Evolutionary conservation across 208 protist genomes (phyloP).

Genomic region (Wallacemonas sp.): DNA sequence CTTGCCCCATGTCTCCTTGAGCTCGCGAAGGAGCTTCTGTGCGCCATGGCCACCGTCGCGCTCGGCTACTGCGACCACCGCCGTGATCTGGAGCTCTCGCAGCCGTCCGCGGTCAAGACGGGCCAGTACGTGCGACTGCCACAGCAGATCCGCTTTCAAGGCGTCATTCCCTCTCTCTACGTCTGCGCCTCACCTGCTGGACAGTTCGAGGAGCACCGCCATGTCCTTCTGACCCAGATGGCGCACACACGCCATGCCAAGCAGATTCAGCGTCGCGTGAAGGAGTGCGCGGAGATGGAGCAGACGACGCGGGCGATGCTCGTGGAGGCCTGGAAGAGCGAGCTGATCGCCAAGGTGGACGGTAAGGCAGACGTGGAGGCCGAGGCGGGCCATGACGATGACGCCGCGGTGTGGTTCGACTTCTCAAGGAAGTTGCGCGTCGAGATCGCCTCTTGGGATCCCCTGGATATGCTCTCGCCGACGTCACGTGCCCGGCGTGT

Average conservation of each 20-base stretch:
- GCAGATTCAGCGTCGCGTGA: conserved; percentile 34
- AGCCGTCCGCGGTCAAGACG: conserved; percentile 62
- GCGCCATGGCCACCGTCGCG: conserved; percentile 41
- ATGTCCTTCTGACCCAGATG: conserved; percentile 19
- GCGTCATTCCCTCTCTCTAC: conserved; percentile 57
- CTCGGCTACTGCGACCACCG: conserved; percentile 73
- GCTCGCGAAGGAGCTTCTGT: conserved; percentile 52
- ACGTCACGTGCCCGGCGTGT: not conserved
- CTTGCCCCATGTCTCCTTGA: conserved; percentile 27
- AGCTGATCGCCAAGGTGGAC: conserved; percentile 10
- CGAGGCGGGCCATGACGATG: not conserved
- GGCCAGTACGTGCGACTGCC: conserved; percentile 39
- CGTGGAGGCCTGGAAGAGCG: conserved; percentile 8
- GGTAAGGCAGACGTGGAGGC: not conserved
- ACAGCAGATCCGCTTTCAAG: conserved; percentile 48
- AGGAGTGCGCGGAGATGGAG: conserved; percentile 39
- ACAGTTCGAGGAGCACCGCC: conserved; percentile 58
- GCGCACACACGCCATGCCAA: conserved; percentile 23
- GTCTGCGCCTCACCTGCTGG: conserved; percentile 40
- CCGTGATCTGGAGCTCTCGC: conserved; percentile 62
- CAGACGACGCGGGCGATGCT: conserved; percentile 29
- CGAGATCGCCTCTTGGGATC: not conserved
- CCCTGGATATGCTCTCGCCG: conserved; percentile 9
- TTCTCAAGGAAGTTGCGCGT: not conserved
- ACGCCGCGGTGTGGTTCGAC: not conserved